Base-by-base conservation (phyloP, 2,329 filamentous ascomycete species). In the Neophaeococcomyces aloes region DNA sequence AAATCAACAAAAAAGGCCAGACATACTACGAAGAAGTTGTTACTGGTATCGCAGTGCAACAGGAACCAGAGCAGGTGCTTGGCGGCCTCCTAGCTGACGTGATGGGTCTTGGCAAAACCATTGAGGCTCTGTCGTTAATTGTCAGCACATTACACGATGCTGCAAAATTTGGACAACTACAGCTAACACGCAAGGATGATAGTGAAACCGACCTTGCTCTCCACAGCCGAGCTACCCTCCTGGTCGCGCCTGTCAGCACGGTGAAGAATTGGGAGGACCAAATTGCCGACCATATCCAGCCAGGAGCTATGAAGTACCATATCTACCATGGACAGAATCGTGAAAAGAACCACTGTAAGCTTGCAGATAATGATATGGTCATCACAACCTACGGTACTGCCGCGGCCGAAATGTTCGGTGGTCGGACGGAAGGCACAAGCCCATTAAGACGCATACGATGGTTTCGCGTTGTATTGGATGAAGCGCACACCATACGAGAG, bases 221-320 rank as follows among this genome's bases (percentile, higher is more conserved):
- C 32, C 94, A 95, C 56, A 78, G 77, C 4, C 83, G 79, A 57
- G 79, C 84, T 0, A 96, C 91, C 0, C 68, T 98, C 25, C 72
- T 98, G 14, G 78, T 98, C 13, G 93, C 84, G 45, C 91, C 91
- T 1, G 72, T 95, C 2, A 94, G 86, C 57, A 91, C 89, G 0
- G 79, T 96, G 46, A 81, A 83, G 19, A 98, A 96, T 57, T 98
- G 91, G 91, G 83, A 89, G 55, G 79, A 87, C 53, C 91, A 98
- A 62, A 85, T 96, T 48, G 82, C 82, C 55, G 75, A 83, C 46
- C 91, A 98, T 61, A 69, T 94, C 35, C 71, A 74, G 38, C 70
- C 75, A 0, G 73, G 70, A 0, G 66, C 74, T 6, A 59, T 96
- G 14, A 79, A 69, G 1, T 86, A 78, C 57, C 86, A 91, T 59